A percentile compares a stretch with the other conserved stretches of the same genome.
Evolutionary conservation across 129 eudicot genomes (phyloP).

Genomic region (Centaurea solstitialis): DNA sequence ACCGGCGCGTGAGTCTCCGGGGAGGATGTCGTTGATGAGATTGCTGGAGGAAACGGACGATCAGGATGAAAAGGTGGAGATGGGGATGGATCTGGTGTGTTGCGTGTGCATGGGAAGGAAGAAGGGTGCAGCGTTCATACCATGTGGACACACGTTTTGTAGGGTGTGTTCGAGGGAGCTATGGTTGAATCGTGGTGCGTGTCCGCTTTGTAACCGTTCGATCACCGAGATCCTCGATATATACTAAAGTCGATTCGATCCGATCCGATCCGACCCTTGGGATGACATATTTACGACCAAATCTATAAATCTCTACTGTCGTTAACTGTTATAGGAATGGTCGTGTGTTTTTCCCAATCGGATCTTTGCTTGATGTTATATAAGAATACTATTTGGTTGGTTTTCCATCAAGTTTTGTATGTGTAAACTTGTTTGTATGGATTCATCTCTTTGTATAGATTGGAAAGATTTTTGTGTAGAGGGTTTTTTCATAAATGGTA

Average conservation of each 20-base stretch:
- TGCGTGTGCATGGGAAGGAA: slow-evolving; percentile 99
- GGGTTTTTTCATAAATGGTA: too few species aligned
- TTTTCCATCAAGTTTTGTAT: too few species aligned
- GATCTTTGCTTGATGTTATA: not conserved
- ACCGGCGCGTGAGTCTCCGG: slow-evolving; percentile 43
- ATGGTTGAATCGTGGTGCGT: slow-evolving; percentile 83
- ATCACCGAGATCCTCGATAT: slow-evolving; percentile 78
- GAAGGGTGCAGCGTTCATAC: slow-evolving; percentile 92
- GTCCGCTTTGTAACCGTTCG: slow-evolving; percentile 89
- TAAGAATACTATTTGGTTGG: too few species aligned
- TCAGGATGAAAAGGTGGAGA: slow-evolving; percentile 39
- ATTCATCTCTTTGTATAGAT: too few species aligned
- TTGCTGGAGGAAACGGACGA: slow-evolving; percentile 72
- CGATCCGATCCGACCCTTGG: not conserved
- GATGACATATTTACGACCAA: not conserved
- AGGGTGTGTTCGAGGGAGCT: slow-evolving; percentile 91
- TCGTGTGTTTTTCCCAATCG: not conserved
- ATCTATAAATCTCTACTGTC: not conserved
- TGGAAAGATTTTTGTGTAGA: too few species aligned
- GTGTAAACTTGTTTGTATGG: too few species aligned
- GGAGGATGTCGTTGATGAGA: slow-evolving; percentile 79
- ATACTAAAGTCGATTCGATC: slow-evolving; percentile 27
- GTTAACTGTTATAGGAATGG: not conserved
- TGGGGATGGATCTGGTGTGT: slow-evolving; percentile 51
- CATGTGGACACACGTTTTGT: slow-evolving; percentile 93